phyloP scores from a whole-genome alignment of 768 basidiomycete species.

The Lentinula guzmanii region DNA sequence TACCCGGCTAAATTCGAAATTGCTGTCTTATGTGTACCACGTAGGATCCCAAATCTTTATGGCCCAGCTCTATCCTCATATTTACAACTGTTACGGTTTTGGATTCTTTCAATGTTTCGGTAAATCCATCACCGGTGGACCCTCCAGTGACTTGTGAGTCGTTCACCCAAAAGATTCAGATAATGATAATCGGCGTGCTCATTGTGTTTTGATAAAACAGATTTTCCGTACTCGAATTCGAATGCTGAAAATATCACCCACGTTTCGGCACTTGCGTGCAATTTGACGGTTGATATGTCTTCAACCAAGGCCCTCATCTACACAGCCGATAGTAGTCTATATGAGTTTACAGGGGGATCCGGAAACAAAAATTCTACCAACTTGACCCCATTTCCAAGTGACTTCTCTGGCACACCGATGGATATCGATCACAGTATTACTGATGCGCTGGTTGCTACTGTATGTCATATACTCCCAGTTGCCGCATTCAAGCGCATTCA shows the following conservation, averaged over 20 bases:
- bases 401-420: not conserved
- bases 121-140: not conserved
- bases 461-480: not conserved
- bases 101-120: not conserved
- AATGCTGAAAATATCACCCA: not conserved
- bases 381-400: not conserved
- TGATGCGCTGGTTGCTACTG: not conserved
- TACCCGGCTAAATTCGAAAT: no score
- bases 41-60: not conserved
- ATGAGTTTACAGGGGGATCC: not conserved
- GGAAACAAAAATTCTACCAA: not conserved
- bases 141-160: slow-evolving; percentile 2
- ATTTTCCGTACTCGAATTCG: not conserved
- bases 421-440: not conserved
- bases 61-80: not conserved
- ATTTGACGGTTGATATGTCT: not conserved
- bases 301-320: not conserved
- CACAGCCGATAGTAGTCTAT: not conserved
- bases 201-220: not conserved
- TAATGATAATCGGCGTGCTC: no score
- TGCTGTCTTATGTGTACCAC: not conserved
- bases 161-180: no score
- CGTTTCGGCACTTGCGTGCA: slow-evolving; percentile 3
- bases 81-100: not conserved
- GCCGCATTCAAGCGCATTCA: no score